phyloP scores from a whole-genome alignment of 2,329 filamentous ascomycete species.

The Escovopsis sp. region DNA sequence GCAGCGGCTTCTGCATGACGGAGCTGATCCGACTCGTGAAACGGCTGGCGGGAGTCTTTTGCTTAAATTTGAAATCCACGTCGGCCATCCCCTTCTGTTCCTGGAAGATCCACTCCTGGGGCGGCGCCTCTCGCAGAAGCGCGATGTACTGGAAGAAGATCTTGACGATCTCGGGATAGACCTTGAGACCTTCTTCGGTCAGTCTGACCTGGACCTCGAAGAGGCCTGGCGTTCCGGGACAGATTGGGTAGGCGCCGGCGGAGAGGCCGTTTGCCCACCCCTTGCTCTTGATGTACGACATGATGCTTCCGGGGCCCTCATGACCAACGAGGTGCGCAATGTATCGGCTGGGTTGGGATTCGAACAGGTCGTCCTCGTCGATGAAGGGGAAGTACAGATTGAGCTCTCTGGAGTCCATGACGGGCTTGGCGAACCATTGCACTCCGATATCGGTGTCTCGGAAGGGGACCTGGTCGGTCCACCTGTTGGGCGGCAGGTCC shows the following conservation, averaged over 20 bases:
- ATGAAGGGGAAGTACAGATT: conserved; percentile 73
- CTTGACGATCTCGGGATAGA: conserved; percentile 71
- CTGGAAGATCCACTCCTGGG: conserved; percentile 85
- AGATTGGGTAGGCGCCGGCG: conserved; percentile 60
- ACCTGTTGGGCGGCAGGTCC: conserved; percentile 46
- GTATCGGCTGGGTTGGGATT: conserved; percentile 71
- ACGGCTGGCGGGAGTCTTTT: conserved; percentile 77
- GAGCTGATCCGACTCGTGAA: conserved; percentile 77
- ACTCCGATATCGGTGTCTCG: conserved; percentile 37
- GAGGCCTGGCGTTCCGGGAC: conserved; percentile 59
- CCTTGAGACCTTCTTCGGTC: conserved; percentile 67
- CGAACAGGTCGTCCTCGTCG: conserved; percentile 66
- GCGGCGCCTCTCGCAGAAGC: conserved; percentile 63
- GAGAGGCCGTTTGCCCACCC: conserved; percentile 79
- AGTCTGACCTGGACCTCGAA: conserved; percentile 68
- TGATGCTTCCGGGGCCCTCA: conserved; percentile 81
- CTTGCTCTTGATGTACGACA: conserved; percentile 78
- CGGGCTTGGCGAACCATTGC: conserved; percentile 76
- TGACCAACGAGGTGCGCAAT: conserved; percentile 83
- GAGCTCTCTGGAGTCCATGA: conserved; percentile 71
- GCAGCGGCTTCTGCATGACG: conserved; percentile 82
- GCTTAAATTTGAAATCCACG: conserved; percentile 87
- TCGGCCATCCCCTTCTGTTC: conserved; percentile 84
- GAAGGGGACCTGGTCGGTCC: conserved; percentile 36
- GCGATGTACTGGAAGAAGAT: conserved; percentile 84